Conservation (phyloP, 176 grass and related monocot genomes). For the Typha latifolia region DNA sequence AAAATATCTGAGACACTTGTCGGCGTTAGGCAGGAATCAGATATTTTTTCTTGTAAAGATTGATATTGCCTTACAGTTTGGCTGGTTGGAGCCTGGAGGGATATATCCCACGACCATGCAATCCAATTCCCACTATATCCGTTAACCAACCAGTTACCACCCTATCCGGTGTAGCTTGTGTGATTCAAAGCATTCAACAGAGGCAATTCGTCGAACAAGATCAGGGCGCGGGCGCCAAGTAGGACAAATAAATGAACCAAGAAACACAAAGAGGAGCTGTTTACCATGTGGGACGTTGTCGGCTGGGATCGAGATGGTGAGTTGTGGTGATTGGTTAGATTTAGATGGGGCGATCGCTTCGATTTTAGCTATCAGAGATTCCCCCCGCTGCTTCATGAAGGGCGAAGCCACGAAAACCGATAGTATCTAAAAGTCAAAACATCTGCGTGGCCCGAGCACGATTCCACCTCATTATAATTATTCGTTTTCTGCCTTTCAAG, state of each 20-base stretch:
- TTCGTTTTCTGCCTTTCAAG: too few relatives aligned
- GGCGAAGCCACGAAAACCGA: background rate
- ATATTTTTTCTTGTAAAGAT: too few relatives aligned
- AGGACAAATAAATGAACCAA: too few relatives aligned
- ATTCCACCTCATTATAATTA: too few relatives aligned
- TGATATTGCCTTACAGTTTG: background rate
- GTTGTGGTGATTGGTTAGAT: too few relatives aligned
- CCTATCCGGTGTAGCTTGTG: background rate
- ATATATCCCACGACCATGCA: too few relatives aligned
- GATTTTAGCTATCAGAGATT: too few relatives aligned
- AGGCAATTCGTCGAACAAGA: background rate
- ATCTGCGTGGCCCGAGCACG: too few relatives aligned
- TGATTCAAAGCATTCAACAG: background rate
- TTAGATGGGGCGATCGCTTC: background rate
- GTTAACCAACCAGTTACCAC: background rate
- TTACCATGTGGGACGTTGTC: constrained; percentile 37
- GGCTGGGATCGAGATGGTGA: too few relatives aligned
- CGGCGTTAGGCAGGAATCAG: too few relatives aligned
- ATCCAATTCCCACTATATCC: background rate
- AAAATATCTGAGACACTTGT: too few relatives aligned
- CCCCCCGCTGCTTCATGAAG: background rate
- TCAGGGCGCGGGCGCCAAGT: background rate
- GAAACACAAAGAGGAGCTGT: background rate
- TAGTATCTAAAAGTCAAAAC: background rate
- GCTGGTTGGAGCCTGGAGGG: background rate